These are phyloP conservation scores for Suillus variegatus DNA, from an alignment of 768 basidiomycete species.

Conservation along the genomic window DNA sequence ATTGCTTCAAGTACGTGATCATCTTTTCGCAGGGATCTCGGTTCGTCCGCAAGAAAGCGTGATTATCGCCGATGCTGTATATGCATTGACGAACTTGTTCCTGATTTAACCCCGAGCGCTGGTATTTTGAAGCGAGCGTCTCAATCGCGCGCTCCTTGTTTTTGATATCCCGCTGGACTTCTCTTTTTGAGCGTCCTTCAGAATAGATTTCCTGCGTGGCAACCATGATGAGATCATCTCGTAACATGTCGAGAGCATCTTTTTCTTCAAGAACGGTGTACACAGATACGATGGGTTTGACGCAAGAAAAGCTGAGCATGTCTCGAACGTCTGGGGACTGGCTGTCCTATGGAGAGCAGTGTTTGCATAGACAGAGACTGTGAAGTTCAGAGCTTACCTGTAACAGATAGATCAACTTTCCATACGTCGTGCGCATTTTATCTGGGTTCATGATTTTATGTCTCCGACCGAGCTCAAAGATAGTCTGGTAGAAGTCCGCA, in stretches of 20 bases:
- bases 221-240: slow-evolving; percentile 71
- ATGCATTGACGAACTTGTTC: slow-evolving; percentile 76
- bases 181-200: slow-evolving; percentile 67
- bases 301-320: slow-evolving; percentile 76
- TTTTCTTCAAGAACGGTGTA: slow-evolving; percentile 65
- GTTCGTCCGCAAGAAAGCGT: slow-evolving; percentile 83
- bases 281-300: slow-evolving; percentile 76
- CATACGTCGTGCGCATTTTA: slow-evolving; percentile 88
- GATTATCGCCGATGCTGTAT: slow-evolving; percentile 89
- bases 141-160: slow-evolving; percentile 86
- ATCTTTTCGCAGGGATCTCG: slow-evolving; percentile 88
- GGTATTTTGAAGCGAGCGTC: slow-evolving; percentile 63
- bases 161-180: slow-evolving; percentile 85
- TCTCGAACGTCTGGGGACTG: slow-evolving; percentile 83
- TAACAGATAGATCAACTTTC: slow-evolving; percentile 81
- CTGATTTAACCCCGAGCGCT: slow-evolving; percentile 55
- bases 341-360: slow-evolving; percentile 60
- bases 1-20: slow-evolving; percentile 73
- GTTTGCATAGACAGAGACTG: not conserved
- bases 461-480: slow-evolving; percentile 81
- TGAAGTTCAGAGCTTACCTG: slow-evolving; percentile 49
- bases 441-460: slow-evolving; percentile 94
- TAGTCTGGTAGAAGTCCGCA: slow-evolving; percentile 73
- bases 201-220: slow-evolving; percentile 85
- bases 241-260: slow-evolving; percentile 65